phyloP scores from a whole-genome alignment of 78 protist genomes.

The Dictyostelium purpureum region DNA sequence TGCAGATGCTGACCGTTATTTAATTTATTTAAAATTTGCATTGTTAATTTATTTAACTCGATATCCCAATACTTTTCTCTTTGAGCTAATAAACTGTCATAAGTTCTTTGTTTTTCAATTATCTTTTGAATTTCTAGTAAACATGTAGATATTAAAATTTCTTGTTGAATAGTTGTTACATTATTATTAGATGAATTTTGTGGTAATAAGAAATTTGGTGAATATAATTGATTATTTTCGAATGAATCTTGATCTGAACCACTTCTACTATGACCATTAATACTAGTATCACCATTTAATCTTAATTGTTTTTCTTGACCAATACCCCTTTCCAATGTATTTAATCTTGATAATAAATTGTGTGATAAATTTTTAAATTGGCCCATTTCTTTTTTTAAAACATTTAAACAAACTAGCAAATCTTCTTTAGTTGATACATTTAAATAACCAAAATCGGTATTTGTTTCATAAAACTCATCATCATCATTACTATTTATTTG shows the following conservation, averaged over 20 bases:
- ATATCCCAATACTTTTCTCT: constrained; percentile 68
- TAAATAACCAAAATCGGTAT: constrained; percentile 45
- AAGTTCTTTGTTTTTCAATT: constrained; percentile 47
- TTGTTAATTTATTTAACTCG: constrained; percentile 31
- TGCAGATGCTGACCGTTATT: background rate
- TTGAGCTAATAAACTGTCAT: constrained; percentile 38
- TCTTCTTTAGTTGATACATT: constrained; percentile 33
- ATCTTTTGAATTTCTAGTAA: constrained; percentile 16
- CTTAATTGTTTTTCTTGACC: constrained; percentile 28
- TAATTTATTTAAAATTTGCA: background rate
- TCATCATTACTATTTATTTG: background rate
- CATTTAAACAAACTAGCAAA: constrained; percentile 46
- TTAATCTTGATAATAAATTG: constrained; percentile 13
- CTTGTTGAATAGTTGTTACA: background rate
- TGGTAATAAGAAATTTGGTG: too few relatives aligned
- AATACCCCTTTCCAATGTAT: constrained; percentile 28
- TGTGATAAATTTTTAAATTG: constrained; percentile 57
- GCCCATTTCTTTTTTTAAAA: constrained; percentile 48
- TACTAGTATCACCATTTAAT: background rate
- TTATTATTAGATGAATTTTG: too few relatives aligned
- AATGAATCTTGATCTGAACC: background rate
- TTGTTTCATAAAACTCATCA: constrained; percentile 41
- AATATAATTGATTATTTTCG: too few relatives aligned
- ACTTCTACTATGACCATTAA: constrained; percentile 6
- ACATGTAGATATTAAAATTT: background rate